Evolutionary conservation across 805 yeast species (phyloP), one percentile per base, ranked within the genome.

Genomic region (Trichomonascus vanleenenianus): DNA sequence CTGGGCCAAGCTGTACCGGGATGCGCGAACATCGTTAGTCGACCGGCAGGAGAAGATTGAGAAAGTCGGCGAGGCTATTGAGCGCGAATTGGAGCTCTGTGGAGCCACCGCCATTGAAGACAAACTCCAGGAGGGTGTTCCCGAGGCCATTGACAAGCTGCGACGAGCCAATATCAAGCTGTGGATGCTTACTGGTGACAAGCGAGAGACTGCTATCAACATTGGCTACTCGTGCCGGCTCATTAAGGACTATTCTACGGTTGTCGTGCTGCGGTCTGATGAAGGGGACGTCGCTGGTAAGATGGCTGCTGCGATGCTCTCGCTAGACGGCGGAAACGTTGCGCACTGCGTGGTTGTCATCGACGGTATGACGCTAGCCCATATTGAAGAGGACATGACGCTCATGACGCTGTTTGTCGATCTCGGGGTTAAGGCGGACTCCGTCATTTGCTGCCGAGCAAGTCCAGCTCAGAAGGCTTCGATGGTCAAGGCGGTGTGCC

Each of bases 121-220:
- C 60, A 93, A 91, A 59, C 71, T 93, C 34, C 99, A 93, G 65
- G 83, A 81, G 19, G 99, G 98, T n/a, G 98, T 93, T 5, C 83
- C 97, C 18, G 96, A 89, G 45, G 78, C 97, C 0, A 89, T 93
- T 51, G 97, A 87, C 48, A 88, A 87, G 58, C 72, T 93, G 42
- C 76, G 95, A 55, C 73, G 94, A 51, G 97, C 99, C 0, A 96
- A 96, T 2, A 87, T 93, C 47, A 86, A 83, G 57, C 66, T 93
- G 72, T 93, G 99, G 99, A 93, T 93, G 97, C 70, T 93, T 40
- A 93, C 99, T 0, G 99, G 99, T 39, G 99, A 93, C 62, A 94
- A 94, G 60, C 72, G 97, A 48, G 99, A 93, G 64, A 93, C 99
- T 0, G 99, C 99, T 1, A 88, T 93, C 50, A 93, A 88, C 59